Conservation (phyloP, 345 rosid species). For the Ailanthus altissimus region DNA sequence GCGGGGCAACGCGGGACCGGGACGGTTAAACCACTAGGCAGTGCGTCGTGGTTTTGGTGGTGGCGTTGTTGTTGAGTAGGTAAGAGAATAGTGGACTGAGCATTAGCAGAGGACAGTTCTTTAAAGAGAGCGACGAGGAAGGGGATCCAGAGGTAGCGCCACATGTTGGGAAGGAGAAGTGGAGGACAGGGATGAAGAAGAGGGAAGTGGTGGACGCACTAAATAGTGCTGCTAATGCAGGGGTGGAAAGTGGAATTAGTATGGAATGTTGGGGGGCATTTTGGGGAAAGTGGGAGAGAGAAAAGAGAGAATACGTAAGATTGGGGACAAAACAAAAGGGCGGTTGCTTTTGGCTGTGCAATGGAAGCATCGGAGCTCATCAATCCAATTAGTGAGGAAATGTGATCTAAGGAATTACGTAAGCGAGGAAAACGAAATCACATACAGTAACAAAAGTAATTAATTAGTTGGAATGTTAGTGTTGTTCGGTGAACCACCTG, state of each 20-base stretch:
- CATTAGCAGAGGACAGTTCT: slow-evolving; percentile 37
- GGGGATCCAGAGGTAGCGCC: slow-evolving; percentile 53
- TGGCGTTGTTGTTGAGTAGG: slow-evolving; percentile 41
- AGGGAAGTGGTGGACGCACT: not conserved
- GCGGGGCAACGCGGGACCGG: slow-evolving; percentile 37
- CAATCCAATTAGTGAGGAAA: too few relatives aligned
- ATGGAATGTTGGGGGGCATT: slow-evolving; percentile 39
- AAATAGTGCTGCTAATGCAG: slow-evolving; percentile 21
- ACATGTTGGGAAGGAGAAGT: slow-evolving; percentile 31
- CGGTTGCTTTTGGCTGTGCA: not conserved
- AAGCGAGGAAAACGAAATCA: too few relatives aligned
- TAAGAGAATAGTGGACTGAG: slow-evolving; percentile 44
- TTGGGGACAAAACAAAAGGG: not conserved
- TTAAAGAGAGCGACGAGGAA: slow-evolving; percentile 51
- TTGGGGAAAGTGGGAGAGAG: slow-evolving; percentile 15
- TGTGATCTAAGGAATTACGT: too few relatives aligned
- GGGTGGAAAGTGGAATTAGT: slow-evolving; percentile 35
- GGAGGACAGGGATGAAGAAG: slow-evolving; percentile 6
- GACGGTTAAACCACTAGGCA: not conserved
- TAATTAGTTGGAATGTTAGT: too few relatives aligned
- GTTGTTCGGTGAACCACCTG: too few relatives aligned
- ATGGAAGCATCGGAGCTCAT: too few relatives aligned
- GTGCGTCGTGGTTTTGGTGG: slow-evolving; percentile 5
- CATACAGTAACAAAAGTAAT: too few relatives aligned
- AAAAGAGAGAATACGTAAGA: slow-evolving; percentile 12